Percentiles rank a stretch among this genome's conserved stretches.
These are phyloP conservation scores for Aspergillus costaricaensis DNA, from an alignment of 2,329 filamentous ascomycete genomes.

Conservation along the genomic window DNA sequence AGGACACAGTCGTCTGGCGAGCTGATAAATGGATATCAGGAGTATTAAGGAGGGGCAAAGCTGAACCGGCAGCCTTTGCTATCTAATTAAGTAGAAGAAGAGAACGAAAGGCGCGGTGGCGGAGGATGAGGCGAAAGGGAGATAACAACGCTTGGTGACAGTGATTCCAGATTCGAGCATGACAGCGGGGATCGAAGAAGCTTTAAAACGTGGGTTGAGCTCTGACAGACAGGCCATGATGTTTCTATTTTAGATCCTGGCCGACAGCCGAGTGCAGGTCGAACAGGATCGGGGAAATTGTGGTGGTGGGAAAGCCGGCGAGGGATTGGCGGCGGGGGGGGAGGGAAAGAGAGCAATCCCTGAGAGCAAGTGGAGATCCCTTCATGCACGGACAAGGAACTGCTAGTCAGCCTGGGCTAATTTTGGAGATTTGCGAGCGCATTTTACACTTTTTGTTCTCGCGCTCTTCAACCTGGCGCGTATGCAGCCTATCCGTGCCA, in stretches of 20 bases:
- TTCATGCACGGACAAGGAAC: slow-evolving; percentile 21
- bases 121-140: slow-evolving; percentile 22
- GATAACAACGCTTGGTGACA: slow-evolving; percentile 20
- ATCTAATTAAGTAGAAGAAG: slow-evolving; percentile 31
- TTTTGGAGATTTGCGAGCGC: slow-evolving; percentile 25
- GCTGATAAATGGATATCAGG: slow-evolving; percentile 13
- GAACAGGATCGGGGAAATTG: slow-evolving; percentile 16
- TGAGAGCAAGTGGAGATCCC: not conserved
- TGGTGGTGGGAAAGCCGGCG: slow-evolving; percentile 17
- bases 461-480: slow-evolving; percentile 18
- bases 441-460: not conserved
- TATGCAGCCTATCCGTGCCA: slow-evolving; percentile 14
- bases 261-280: slow-evolving; percentile 19
- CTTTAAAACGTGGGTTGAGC: slow-evolving; percentile 23
- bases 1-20: slow-evolving; percentile 20
- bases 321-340: slow-evolving; percentile 14
- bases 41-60: slow-evolving; percentile 35
- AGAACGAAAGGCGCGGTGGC: slow-evolving; percentile 30
- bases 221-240: slow-evolving; percentile 18
- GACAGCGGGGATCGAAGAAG: slow-evolving; percentile 23
- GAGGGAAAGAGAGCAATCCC: slow-evolving; percentile 18
- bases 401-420: slow-evolving; percentile 20
- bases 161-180: slow-evolving; percentile 11
- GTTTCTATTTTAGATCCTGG: slow-evolving; percentile 26
- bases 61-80: slow-evolving; percentile 46